Evolutionary conservation across 257 asterid species (phyloP).

Genomic region (Fraxinus excelsior): DNA sequence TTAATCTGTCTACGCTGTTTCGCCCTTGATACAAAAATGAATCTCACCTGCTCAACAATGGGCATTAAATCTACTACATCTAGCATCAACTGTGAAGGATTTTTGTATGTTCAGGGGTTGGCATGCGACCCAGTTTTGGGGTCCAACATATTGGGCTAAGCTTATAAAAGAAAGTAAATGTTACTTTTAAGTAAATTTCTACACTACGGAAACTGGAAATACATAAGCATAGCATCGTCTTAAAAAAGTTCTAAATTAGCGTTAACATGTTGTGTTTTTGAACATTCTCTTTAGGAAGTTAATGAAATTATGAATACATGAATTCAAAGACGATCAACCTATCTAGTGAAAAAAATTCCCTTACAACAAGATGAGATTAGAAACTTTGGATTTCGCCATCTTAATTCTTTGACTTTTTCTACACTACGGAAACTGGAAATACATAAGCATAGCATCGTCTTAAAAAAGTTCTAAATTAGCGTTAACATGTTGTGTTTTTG

Average conservation of each 20-base stretch:
- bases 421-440: no score
- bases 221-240: background rate
- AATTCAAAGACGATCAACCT: background rate
- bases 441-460: background rate
- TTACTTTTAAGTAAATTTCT: no score
- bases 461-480: background rate
- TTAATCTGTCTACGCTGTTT: no score
- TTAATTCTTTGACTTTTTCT: conserved; percentile 69
- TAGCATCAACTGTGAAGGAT: no score
- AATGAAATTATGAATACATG: background rate
- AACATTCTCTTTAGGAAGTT: background rate
- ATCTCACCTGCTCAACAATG: background rate
- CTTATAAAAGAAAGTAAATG: no score
- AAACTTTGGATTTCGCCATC: background rate
- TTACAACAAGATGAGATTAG: background rate
- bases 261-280: background rate
- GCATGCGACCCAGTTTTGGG: no score
- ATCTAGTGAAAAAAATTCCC: background rate
- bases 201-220: no score
- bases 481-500: background rate
- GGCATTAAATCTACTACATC: background rate
- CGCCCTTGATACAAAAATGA: no score
- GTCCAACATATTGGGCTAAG: no score
- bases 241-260: background rate
- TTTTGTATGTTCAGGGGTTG: no score